Evolutionary conservation across 1,284 basidiomycete species (phyloP).

Genomic region (Ceratobasidium sp.): DNA sequence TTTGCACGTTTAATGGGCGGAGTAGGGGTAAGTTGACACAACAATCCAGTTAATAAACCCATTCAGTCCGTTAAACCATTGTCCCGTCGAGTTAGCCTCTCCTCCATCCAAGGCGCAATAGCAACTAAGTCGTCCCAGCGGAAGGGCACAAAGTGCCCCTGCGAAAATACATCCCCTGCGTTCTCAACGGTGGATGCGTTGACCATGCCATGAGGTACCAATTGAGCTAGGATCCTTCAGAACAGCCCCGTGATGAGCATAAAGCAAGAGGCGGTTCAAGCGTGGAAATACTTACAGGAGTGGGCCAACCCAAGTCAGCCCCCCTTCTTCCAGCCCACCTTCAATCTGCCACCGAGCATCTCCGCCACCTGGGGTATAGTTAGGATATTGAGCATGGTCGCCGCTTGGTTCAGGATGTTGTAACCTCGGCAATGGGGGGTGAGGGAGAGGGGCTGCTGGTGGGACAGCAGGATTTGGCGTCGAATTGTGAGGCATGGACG

Average conservation of each 20-base stretch:
- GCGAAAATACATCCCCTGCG: slow-evolving; percentile 35
- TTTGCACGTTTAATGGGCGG: background rate
- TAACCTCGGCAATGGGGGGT: slow-evolving; percentile 53
- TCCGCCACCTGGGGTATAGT: slow-evolving; percentile 74
- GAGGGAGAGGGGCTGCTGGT: background rate
- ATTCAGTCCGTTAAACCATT: slow-evolving; percentile 6
- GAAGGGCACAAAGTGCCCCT: slow-evolving; percentile 63
- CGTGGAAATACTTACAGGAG: slow-evolving; percentile 67
- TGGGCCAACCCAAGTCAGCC: slow-evolving; percentile 78
- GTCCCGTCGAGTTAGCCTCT: slow-evolving; percentile 53
- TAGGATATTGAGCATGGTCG: slow-evolving; percentile 74
- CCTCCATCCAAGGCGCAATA: slow-evolving; percentile 81
- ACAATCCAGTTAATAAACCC: too few species aligned
- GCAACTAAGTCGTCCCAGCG: slow-evolving; percentile 74
- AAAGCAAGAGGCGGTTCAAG: background rate
- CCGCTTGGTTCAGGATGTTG: slow-evolving; percentile 69
- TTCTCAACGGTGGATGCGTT: slow-evolving; percentile 29
- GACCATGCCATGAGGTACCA: slow-evolving; percentile 64
- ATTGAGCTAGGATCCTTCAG: slow-evolving; percentile 74
- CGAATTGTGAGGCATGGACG: slow-evolving; percentile 1
- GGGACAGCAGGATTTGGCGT: slow-evolving; percentile 3
- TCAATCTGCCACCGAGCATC: slow-evolving; percentile 72
- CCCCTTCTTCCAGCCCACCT: slow-evolving; percentile 69
- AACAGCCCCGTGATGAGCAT: background rate
- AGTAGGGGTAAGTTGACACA: background rate